Evolutionary conservation across 148 eudicot species (phyloP).

Genomic region (Dysphania ambrosioides): DNA sequence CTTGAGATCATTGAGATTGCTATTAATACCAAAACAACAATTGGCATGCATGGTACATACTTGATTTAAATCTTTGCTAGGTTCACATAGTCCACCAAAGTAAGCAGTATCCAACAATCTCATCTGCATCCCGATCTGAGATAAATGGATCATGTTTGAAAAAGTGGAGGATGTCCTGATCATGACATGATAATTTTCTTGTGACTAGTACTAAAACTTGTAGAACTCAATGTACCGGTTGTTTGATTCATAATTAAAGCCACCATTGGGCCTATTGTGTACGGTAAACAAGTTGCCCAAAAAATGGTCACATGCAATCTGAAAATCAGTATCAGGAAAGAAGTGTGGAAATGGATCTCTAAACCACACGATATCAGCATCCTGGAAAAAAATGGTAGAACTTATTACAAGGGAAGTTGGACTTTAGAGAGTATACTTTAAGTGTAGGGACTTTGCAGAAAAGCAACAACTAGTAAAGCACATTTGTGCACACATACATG

Average conservation of each 20-base stretch:
- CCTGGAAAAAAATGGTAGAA: slow-evolving; percentile 37
- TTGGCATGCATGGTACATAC: slow-evolving; percentile 67
- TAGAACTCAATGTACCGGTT: slow-evolving; percentile 43
- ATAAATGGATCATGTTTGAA: slow-evolving; percentile 40
- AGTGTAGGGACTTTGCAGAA: background rate
- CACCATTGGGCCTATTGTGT: slow-evolving; percentile 51
- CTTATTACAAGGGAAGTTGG: background rate
- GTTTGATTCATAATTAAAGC: slow-evolving; percentile 55
- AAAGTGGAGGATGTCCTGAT: slow-evolving; percentile 48
- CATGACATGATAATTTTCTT: slow-evolving; percentile 41
- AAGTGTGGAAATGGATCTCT: slow-evolving; percentile 58
- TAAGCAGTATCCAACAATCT: slow-evolving; percentile 52
- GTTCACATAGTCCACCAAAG: slow-evolving; percentile 62
- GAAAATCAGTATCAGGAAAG: slow-evolving; percentile 53
- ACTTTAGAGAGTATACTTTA: background rate
- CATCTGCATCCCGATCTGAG: slow-evolving; percentile 38
- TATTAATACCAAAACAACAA: slow-evolving; percentile 48
- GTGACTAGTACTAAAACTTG: slow-evolving; percentile 48
- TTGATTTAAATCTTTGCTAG: slow-evolving; percentile 45
- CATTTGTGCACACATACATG: background rate
- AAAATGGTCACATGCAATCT: slow-evolving; percentile 56
- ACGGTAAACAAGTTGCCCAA: slow-evolving; percentile 38
- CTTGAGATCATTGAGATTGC: slow-evolving; percentile 47
- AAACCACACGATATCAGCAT: slow-evolving; percentile 67
- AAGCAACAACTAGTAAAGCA: background rate